Base-by-base conservation (phyloP, 2,329 filamentous ascomycete species). In the Anthostomella pinea region DNA sequence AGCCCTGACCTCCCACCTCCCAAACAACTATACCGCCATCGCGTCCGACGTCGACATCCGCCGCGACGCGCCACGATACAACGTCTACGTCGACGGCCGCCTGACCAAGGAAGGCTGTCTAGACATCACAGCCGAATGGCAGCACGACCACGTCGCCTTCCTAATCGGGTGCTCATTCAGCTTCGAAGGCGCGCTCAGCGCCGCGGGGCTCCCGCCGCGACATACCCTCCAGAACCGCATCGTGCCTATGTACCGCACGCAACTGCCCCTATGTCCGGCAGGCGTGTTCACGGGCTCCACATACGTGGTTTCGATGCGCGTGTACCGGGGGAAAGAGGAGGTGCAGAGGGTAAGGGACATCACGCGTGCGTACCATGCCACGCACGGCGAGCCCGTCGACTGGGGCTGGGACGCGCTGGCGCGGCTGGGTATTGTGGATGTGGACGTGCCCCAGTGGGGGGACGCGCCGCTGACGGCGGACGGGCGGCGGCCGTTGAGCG, bases 91-190 rank as follows among this genome's bases (percentile, higher is more conserved):
- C n/a, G 57, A 75, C 38, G 68, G 68, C 2, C 58, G 59, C 28
- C 59, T 73, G 2, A 46, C 58, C 5, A 62, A 62, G 14, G 53
- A 58, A 1, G 60, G 64, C 11, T 58, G 60, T 20, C 32, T 50
- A 2, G 66, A 78, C 50, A 63, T 84, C 11, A 48, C 58, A 1
- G 49, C 59, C 2, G 57, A 76, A 25, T 84, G 79, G 80, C 70
- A 67, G 0, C 53, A 64, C 4, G 69, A 80, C 45, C 76, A 84
- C 46, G 71, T 79, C 16, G 79, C 68, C 0, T 84, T 81, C 51
- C 55, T 83, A 28, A 73, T 84, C 43, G 80, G 79, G 7, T 84
- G 79, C 53, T 78, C 72, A 1, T 83, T 74, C 64, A 77, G 70
- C 47, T 84, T 84, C 52, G 79, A 83, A 55, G 59, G 66, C 3